Evolutionary conservation across 768 basidiomycete species (phyloP).

Genomic region (Cystobasidium tubakii): DNA sequence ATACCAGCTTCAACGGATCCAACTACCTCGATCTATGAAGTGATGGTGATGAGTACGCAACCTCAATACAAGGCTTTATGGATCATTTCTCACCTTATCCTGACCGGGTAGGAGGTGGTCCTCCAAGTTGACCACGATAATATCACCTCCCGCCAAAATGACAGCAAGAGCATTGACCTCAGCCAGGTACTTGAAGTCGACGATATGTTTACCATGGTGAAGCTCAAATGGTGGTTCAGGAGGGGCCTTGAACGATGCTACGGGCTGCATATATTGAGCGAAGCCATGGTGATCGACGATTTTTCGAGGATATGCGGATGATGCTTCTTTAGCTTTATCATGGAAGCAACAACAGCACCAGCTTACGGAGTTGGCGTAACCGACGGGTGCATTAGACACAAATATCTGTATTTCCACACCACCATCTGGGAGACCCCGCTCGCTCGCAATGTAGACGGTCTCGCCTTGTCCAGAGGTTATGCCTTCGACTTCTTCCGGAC

Average conservation of each 20-base stretch:
- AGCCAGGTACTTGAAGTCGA: slow-evolving; percentile 64
- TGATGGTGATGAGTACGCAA: not conserved
- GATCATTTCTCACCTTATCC: slow-evolving; percentile 46
- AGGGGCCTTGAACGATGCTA: slow-evolving; percentile 31
- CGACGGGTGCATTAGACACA: slow-evolving; percentile 1
- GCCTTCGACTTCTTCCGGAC: slow-evolving; percentile 15
- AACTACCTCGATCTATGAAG: slow-evolving; percentile 64
- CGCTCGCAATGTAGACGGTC: slow-evolving; percentile 27
- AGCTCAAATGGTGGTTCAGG: slow-evolving; percentile 34
- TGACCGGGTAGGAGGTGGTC: slow-evolving; percentile 30
- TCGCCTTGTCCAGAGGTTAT: slow-evolving; percentile 21
- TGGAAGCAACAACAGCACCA: not conserved
- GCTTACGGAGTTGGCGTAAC: slow-evolving; percentile 7
- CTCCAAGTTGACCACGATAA: slow-evolving; percentile 59
- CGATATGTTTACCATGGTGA: slow-evolving; percentile 50
- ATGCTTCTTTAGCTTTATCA: not conserved
- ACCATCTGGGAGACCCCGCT: slow-evolving; percentile 23
- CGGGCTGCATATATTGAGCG: not conserved
- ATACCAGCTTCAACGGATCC: slow-evolving; percentile 83
- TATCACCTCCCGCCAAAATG: slow-evolving; percentile 73
- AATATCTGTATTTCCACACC: slow-evolving; percentile 32
- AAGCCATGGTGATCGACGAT: slow-evolving; percentile 9
- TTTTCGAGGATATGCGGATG: not conserved
- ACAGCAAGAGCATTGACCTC: slow-evolving; percentile 65
- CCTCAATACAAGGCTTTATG: slow-evolving; percentile 47